Base-by-base conservation (phyloP, 2,329 filamentous ascomycete genomes). In the Phyllosticta capitalensis region DNA sequence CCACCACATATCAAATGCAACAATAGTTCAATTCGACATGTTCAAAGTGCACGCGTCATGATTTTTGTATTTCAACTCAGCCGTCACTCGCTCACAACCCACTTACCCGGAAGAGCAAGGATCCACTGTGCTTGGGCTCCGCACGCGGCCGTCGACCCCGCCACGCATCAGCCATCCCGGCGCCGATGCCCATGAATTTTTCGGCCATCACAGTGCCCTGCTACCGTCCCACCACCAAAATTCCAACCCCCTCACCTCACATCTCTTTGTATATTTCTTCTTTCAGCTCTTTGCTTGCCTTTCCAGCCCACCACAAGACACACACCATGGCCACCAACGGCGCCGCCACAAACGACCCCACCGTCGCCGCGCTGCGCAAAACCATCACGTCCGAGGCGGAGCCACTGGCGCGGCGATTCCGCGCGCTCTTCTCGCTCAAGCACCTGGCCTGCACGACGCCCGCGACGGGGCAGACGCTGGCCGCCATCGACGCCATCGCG, bases 341-440 rank as follows among this genome's bases (percentile, higher is more conserved):
- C 48, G 30, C 17, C 58, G 24, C 55, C 6, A 20, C 63, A 10
- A 54, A 61, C 45, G 66, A 74, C 53, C 55, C 75, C 10, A 85
- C 83, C 52, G 81, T 90, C 65, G 68, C 78, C 60, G 77, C 80
- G 61, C 81, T 95, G 56, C 87, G 90, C 69, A 82, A 87, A 68
- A 88, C 87, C 61, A 84, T 99, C 62, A 86, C 82, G 67, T 87
- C 88, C 54, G 94, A 97, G 77, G 76, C 82, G 14, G 87, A 89
- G 63, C 85, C 92, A 52, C 88, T 99, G 58, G 88, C 92, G 48
- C 81, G 90, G 64, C 90, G 94, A 64, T 99, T 97, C 77, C 90
- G 94, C 67, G 92, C 94, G 51, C 88, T 99, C 67, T 99, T 99
- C 79, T 96, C 92, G 19, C 85, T 99, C 62, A 99, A 99, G 78